Evolutionary conservation across 129 eudicot species (phyloP), one percentile per base, ranked within the genome.

Genomic region (Flaveria linearis): DNA sequence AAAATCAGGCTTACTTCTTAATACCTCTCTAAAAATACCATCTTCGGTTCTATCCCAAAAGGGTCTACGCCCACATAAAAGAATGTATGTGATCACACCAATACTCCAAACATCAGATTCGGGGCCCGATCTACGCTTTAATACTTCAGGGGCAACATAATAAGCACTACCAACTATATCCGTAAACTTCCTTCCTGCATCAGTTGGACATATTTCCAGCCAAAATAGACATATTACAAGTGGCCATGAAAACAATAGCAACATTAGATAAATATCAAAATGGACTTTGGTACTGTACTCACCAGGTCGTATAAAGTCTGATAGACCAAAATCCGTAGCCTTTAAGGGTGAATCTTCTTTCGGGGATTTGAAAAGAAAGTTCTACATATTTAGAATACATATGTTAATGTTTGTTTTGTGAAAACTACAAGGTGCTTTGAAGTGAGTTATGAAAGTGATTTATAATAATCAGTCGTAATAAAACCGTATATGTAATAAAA

Each of bases 51-150:
- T 91, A 82, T 94, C 97, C 99, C 97, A 94, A 75, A 94, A 94
- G 42, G 99, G 99, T 11, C 99, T 87, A 20, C 99, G 88, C 30
- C 99, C 99, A 83, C 96, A 91, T 22, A 91, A 90, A 82, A 94
- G 80, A 76, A 94, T 91, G 82, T 91, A 94, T 14, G 99, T 91
- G 33, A 94, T 94, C 43, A 94, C 99, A 80, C 99, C 99, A 71
- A 94, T 94, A 77, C 99, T 94, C 99, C 99, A 94, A 22, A 86
- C 99, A 87, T 94, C 99, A 17, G 96, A 94, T 62, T 94, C 99
- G 0, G 99, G 99, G 15, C 99, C 97, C 0, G 99, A 94, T 80
- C 85, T 91, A 10, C 97, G 93, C 71, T 85, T 94, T 70, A 94
- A 73, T 36, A 94, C 99, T 89, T 94, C 97, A 1, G 99, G 99